phyloP scores from a whole-genome alignment of 129 eudicot species.

The Cynara cardunculus region DNA sequence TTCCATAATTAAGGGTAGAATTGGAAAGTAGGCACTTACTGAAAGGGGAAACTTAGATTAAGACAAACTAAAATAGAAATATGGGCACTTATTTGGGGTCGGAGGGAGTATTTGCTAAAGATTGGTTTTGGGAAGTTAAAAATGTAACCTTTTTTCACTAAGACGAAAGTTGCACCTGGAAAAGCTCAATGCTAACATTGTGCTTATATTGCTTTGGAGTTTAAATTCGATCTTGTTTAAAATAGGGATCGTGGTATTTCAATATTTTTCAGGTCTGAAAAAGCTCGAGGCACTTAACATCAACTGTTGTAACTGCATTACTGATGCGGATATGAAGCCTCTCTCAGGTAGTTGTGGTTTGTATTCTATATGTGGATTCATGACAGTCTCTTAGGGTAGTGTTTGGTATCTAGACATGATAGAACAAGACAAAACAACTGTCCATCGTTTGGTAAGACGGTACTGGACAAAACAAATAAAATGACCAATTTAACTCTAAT shows the following conservation, averaged over 20 bases:
- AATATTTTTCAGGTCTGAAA: slow-evolving; percentile 51
- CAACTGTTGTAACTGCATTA: slow-evolving; percentile 92
- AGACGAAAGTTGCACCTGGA: too few species aligned
- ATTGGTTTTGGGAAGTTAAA: background rate
- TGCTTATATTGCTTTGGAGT: background rate
- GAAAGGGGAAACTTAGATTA: background rate
- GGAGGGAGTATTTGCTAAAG: background rate
- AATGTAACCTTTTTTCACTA: too few species aligned
- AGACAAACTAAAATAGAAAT: background rate
- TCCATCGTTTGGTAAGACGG: too few species aligned
- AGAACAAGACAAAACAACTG: too few species aligned
- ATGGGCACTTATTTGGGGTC: background rate
- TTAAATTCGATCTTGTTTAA: background rate
- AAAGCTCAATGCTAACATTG: background rate
- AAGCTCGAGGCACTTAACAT: slow-evolving; percentile 83
- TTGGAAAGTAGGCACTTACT: background rate
- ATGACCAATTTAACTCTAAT: too few species aligned
- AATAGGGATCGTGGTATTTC: background rate
- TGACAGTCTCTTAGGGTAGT: too few species aligned
- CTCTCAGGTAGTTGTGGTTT: slow-evolving; percentile 54
- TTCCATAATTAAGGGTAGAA: background rate
- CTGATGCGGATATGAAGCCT: slow-evolving; percentile 83
- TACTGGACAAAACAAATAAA: too few species aligned
- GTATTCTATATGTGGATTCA: background rate
- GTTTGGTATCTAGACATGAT: too few species aligned